Evolutionary conservation across 306 rosid species (phyloP).

Genomic region (Ammopiptanthus mongolicus): DNA sequence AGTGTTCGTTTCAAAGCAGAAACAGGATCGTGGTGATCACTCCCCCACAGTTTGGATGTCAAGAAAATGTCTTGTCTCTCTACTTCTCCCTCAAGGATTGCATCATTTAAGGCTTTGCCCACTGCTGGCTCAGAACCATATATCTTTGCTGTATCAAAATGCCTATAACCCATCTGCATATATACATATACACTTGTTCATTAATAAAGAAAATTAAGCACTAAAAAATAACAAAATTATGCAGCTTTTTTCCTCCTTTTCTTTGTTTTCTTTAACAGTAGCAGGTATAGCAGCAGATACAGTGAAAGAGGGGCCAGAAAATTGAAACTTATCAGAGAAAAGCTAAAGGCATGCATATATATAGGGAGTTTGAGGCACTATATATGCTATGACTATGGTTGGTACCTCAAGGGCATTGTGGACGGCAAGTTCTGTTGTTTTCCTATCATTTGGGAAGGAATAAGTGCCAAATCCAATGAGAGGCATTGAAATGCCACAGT

Average conservation of each 20-base stretch:
- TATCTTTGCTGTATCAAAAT: constrained; percentile 85
- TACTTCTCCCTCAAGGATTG: constrained; percentile 34
- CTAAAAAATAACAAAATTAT: neutral
- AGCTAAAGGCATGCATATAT: neutral
- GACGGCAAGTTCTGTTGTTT: constrained; percentile 56
- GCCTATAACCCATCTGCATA: constrained; percentile 81
- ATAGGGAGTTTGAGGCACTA: neutral
- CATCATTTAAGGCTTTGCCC: constrained; percentile 56
- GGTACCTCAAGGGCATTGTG: constrained; percentile 75
- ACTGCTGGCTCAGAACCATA: constrained; percentile 82
- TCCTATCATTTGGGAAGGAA: constrained; percentile 55
- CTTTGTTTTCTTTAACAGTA: neutral
- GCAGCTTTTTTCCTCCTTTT: neutral
- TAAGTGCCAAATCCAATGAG: constrained; percentile 82
- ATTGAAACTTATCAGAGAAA: neutral
- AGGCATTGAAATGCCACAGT: constrained; percentile 76
- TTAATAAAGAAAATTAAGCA: neutral
- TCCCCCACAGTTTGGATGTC: constrained; percentile 87
- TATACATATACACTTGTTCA: neutral
- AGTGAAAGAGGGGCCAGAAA: neutral
- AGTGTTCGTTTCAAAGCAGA: constrained; percentile 66
- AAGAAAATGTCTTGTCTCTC: constrained; percentile 67
- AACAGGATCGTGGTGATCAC: constrained; percentile 92
- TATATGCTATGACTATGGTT: neutral
- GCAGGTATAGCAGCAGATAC: neutral